Conservation (phyloP, 192 early-diverging fungal genomes). For the Funneliformis mosseae region DNA sequence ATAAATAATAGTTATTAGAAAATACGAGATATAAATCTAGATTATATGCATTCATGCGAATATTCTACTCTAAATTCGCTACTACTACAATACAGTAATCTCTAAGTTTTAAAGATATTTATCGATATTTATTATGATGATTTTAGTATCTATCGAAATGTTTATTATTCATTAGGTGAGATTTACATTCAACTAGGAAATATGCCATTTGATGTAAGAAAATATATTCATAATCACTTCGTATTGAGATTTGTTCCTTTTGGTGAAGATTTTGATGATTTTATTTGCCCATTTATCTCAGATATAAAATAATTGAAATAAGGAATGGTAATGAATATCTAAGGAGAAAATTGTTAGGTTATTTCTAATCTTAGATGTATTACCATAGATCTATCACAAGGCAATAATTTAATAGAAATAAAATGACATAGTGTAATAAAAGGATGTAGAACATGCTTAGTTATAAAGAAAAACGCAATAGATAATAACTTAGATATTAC, state of each 20-base stretch:
- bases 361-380: background rate
- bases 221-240: background rate
- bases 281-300: background rate
- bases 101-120: too few relatives aligned
- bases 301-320: background rate
- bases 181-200: too few relatives aligned
- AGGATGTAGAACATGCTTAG: background rate
- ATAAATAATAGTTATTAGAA: too few relatives aligned
- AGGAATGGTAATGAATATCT: background rate
- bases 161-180: too few relatives aligned
- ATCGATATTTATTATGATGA: too few relatives aligned
- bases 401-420: background rate
- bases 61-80: too few relatives aligned
- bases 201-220: too few relatives aligned
- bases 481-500: background rate
- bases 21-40: too few relatives aligned
- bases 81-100: too few relatives aligned
- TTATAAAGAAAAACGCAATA: background rate
- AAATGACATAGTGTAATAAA: background rate
- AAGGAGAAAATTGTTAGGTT: background rate
- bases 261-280: background rate
- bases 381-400: background rate
- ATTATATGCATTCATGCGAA: too few relatives aligned
- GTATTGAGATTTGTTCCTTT: background rate
- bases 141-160: too few relatives aligned